phyloP scores from a whole-genome alignment of 345 rosid species.

The Sonneratia caseolaris region DNA sequence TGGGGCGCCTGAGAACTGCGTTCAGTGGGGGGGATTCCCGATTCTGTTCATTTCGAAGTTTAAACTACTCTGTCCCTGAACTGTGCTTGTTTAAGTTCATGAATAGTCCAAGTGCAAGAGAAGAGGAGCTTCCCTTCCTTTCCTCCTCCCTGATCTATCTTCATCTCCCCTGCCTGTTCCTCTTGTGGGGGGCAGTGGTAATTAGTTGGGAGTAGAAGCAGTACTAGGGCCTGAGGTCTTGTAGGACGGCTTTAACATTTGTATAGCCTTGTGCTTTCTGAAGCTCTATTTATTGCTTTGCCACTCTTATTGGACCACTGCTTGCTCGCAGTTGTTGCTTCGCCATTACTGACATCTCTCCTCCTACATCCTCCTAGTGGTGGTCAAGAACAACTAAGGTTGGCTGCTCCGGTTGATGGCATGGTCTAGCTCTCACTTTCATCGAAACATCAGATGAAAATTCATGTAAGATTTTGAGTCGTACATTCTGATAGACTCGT shows the following conservation, averaged over 20 bases:
- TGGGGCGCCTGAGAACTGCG: background rate
- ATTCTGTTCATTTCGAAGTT: background rate
- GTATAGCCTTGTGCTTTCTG: background rate
- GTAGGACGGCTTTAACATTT: conserved; percentile 10
- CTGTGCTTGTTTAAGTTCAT: background rate
- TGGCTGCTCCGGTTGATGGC: background rate
- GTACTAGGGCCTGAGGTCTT: conserved; percentile 1
- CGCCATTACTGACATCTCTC: background rate
- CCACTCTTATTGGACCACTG: conserved; percentile 1
- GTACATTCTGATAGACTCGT: too few relatives aligned
- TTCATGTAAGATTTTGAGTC: background rate
- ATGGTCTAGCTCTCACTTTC: background rate
- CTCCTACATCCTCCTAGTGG: background rate
- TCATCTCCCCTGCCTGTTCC: too few relatives aligned
- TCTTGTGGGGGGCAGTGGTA: background rate
- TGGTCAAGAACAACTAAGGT: background rate
- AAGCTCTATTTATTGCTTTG: conserved; percentile 1
- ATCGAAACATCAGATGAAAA: background rate
- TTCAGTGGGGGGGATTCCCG: background rate
- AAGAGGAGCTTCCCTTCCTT: background rate
- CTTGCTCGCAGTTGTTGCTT: background rate
- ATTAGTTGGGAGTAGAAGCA: background rate
- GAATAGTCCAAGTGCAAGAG: background rate
- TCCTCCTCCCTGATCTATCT: too few relatives aligned
- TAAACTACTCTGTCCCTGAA: background rate